Percentiles rank a stretch among this genome's conserved stretches.
Evolutionary conservation across 2,329 filamentous ascomycete genomes (phyloP).

Genomic region (Botryotinia convoluta): DNA sequence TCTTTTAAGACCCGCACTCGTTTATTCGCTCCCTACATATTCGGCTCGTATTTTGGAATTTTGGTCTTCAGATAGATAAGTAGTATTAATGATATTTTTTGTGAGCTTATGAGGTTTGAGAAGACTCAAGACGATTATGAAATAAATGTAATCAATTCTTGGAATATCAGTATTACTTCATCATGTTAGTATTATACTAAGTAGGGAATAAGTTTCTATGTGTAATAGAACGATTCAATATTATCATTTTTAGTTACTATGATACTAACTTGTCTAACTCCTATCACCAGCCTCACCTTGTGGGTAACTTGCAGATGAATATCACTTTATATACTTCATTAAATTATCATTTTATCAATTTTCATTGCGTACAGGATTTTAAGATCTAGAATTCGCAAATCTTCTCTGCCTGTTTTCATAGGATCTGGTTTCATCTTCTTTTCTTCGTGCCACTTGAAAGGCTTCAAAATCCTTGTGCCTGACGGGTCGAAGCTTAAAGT

Average conservation of each 20-base stretch:
- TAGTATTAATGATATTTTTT: neutral
- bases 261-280: no score
- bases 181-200: no score
- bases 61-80: neutral
- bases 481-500: neutral
- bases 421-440: neutral
- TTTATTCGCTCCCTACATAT: neutral
- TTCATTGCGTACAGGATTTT: accelerated
- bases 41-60: no score
- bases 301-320: no score
- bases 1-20: accelerated
- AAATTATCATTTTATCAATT: neutral
- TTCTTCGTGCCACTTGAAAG: neutral
- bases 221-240: no score
- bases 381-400: neutral
- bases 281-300: no score
- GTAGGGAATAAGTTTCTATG: no score
- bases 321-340: no score
- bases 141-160: neutral
- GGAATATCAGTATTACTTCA: no score
- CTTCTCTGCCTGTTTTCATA: neutral
- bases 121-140: no score
- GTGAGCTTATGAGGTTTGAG: neutral
- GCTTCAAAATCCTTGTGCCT: neutral
- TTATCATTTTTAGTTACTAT: no score